Conservation (phyloP, 768 basidiomycete species). For the Leucocoprinus birnbaumii region DNA sequence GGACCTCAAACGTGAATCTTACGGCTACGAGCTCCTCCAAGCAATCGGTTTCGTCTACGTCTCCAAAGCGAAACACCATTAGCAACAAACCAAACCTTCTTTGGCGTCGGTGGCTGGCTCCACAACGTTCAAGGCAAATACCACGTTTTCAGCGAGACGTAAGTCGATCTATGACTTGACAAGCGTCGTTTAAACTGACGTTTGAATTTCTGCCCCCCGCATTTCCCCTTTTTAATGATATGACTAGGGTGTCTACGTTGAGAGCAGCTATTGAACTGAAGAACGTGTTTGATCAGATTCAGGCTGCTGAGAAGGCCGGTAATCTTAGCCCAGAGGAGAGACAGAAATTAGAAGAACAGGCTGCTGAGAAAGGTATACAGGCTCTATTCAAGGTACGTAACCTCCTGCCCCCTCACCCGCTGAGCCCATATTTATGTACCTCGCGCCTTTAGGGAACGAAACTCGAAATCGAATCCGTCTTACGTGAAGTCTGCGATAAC, state of each 20-base stretch:
- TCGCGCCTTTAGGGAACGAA: constrained; percentile 66
- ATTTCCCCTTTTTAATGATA: background rate
- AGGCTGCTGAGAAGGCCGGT: constrained; percentile 85
- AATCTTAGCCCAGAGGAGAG: constrained; percentile 77
- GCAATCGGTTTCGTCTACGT: constrained; percentile 84
- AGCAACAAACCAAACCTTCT: constrained; percentile 66
- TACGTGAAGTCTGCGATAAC: constrained; percentile 86
- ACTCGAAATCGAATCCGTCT: constrained; percentile 85
- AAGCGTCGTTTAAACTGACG: background rate
- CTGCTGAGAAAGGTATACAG: constrained; percentile 89
- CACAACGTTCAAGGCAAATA: constrained; percentile 92
- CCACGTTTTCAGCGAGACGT: constrained; percentile 93
- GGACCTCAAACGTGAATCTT: constrained; percentile 82
- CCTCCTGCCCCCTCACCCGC: constrained; percentile 1
- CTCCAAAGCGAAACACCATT: constrained; percentile 81
- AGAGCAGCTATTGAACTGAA: constrained; percentile 88
- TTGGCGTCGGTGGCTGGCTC: constrained; percentile 90
- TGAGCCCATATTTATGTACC: background rate
- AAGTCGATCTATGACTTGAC: constrained; percentile 25
- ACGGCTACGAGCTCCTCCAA: constrained; percentile 83
- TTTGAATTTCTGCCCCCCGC: constrained; percentile 8
- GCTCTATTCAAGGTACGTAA: constrained; percentile 83
- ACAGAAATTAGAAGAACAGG: constrained; percentile 83
- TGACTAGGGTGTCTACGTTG: constrained; percentile 76
- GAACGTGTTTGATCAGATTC: constrained; percentile 87